Evolutionary conservation across 106 monocot genomes (phyloP).

Genomic region (Dendrobium chrysotoxum): DNA sequence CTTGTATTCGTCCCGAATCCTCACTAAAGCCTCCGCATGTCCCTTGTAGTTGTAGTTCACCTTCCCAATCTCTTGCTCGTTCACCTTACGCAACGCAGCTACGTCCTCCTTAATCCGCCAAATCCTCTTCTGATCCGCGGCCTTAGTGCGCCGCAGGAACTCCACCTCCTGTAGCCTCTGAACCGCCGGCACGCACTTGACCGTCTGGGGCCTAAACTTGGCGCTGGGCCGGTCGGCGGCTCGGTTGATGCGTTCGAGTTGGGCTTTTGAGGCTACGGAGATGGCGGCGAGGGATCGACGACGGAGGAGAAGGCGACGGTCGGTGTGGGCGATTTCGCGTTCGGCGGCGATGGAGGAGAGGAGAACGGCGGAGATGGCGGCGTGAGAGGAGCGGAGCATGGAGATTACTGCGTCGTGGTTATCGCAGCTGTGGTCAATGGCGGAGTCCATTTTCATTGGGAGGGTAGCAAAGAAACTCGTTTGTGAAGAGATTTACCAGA

Average conservation of each 20-base stretch:
- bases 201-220: slow-evolving; percentile 12
- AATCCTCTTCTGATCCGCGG: slow-evolving; percentile 24
- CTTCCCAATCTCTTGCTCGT: slow-evolving; percentile 29
- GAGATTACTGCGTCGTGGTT: neutral
- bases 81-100: slow-evolving; percentile 21
- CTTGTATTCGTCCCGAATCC: slow-evolving; percentile 37
- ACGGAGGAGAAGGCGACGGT: slow-evolving; percentile 8
- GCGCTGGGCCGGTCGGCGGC: slow-evolving; percentile 22
- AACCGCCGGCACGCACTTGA: slow-evolving; percentile 24
- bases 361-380: slow-evolving; percentile 15
- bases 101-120: slow-evolving; percentile 23
- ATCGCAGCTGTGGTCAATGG: neutral
- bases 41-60: slow-evolving; percentile 32
- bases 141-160: slow-evolving; percentile 46
- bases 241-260: slow-evolving; percentile 33
- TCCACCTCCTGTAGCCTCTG: slow-evolving; percentile 37
- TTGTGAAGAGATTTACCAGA: no score
- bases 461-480: no score
- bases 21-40: slow-evolving; percentile 34
- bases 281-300: slow-evolving; percentile 5
- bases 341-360: slow-evolving; percentile 3
- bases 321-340: neutral
- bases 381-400: slow-evolving; percentile 13
- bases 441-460: no score
- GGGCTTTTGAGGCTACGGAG: slow-evolving; percentile 18